Conservation (phyloP, 108 stramenopile species). For the Skeletonema costatum region DNA sequence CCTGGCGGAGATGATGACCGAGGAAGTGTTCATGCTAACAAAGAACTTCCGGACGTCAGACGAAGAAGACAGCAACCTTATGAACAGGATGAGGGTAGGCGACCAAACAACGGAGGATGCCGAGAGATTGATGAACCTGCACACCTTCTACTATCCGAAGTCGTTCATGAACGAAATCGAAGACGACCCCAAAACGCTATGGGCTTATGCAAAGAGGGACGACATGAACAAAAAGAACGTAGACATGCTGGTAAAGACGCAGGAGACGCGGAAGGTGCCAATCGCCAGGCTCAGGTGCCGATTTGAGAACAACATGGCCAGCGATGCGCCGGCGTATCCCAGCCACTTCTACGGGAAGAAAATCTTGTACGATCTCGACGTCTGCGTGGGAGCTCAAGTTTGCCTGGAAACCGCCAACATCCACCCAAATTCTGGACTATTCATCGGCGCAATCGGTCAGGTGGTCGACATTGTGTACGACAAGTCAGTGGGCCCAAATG, state of each 20-base stretch:
- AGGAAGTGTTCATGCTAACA: not conserved
- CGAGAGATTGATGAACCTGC: not conserved
- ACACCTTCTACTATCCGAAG: not conserved
- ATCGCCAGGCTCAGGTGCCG: not conserved
- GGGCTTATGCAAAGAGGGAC: not conserved
- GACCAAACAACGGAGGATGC: not conserved
- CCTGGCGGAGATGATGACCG: not conserved
- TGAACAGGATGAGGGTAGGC: not conserved
- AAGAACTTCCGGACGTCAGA: not conserved
- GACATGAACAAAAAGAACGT: not conserved
- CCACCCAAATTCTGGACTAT: not conserved
- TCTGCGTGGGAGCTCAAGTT: not conserved
- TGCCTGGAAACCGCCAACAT: not conserved
- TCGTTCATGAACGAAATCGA: not conserved
- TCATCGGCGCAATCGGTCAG: no score
- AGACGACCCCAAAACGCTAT: not conserved
- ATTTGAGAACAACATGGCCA: not conserved
- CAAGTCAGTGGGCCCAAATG: no score
- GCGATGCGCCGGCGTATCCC: no score
- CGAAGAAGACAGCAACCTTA: not conserved
- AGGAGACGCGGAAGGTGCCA: not conserved
- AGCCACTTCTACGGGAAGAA: not conserved
- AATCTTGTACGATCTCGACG: not conserved
- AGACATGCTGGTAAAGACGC: not conserved
- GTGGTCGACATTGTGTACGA: no score